phyloP scores from a whole-genome alignment of 1,284 basidiomycete species.

The Apiotrichum montevideense region DNA sequence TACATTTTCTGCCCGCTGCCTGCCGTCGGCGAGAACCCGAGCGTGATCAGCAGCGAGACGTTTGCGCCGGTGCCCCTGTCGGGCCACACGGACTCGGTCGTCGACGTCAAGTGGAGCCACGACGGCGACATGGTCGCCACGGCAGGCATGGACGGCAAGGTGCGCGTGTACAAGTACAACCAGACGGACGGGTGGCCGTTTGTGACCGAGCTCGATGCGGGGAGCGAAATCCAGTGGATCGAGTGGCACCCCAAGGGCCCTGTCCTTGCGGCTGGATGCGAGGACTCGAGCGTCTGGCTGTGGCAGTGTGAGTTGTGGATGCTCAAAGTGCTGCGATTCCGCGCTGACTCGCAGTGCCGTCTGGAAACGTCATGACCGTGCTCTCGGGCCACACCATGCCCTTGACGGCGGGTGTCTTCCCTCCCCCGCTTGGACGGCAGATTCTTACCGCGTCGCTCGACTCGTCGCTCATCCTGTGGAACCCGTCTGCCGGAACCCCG shows the following conservation, averaged over 20 bases:
- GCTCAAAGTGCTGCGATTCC: neutral
- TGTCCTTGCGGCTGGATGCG: constrained; percentile 83
- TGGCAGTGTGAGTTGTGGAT: constrained; percentile 68
- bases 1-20: constrained; percentile 65
- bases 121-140: constrained; percentile 91
- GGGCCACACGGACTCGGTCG: constrained; percentile 90
- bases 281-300: constrained; percentile 94
- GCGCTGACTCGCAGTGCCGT: constrained; percentile 62
- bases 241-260: constrained; percentile 93
- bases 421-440: constrained; percentile 61
- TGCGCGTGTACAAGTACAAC: constrained; percentile 82
- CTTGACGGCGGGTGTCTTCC: constrained; percentile 84
- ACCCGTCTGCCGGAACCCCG: constrained; percentile 64
- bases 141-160: constrained; percentile 94
- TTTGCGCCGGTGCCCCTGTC: constrained; percentile 74
- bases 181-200: constrained; percentile 80
- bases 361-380: constrained; percentile 89
- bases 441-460: constrained; percentile 83
- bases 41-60: constrained; percentile 54
- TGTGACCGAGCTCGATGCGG: constrained; percentile 81
- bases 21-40: constrained; percentile 8
- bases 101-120: constrained; percentile 67
- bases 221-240: constrained; percentile 92
- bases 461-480: constrained; percentile 83
- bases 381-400: constrained; percentile 84